Conservation (phyloP, 2,329 filamentous ascomycete species). For the Trichoderma simmonsii region DNA sequence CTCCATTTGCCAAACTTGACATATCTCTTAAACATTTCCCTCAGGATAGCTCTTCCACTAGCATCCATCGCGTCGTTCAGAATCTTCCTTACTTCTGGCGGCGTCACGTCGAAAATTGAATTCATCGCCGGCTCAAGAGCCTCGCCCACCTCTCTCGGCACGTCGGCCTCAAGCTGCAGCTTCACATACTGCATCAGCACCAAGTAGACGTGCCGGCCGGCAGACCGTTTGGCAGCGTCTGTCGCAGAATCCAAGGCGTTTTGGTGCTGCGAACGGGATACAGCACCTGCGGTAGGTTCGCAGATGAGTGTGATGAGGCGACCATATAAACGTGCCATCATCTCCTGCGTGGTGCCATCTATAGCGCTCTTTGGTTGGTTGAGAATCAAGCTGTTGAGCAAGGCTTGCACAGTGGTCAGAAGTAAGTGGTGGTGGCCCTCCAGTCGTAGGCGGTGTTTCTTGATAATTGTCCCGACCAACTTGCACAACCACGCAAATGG, state of each 20-base stretch:
- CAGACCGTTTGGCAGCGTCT: slow-evolving; percentile 58
- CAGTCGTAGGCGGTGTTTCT: slow-evolving; percentile 58
- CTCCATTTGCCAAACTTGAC: slow-evolving; percentile 63
- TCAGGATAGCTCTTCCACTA: slow-evolving; percentile 57
- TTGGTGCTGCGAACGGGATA: slow-evolving; percentile 45
- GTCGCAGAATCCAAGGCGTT: slow-evolving; percentile 56
- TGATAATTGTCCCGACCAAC: slow-evolving; percentile 55
- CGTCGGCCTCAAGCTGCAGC: slow-evolving; percentile 55
- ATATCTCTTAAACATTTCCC: slow-evolving; percentile 57
- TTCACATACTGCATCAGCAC: slow-evolving; percentile 59
- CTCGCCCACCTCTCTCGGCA: slow-evolving; percentile 50
- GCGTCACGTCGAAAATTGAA: slow-evolving; percentile 57
- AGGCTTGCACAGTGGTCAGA: slow-evolving; percentile 50
- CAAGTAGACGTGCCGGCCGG: slow-evolving; percentile 60
- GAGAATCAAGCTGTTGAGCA: slow-evolving; percentile 52
- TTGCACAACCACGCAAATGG: slow-evolving; percentile 49
- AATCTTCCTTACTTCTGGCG: slow-evolving; percentile 51
- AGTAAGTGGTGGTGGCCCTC: slow-evolving; percentile 62
- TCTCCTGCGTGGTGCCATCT: slow-evolving; percentile 32
- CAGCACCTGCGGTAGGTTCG: slow-evolving; percentile 55
- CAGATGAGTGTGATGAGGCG: slow-evolving; percentile 58
- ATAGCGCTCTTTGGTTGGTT: slow-evolving; percentile 19
- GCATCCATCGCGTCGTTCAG: slow-evolving; percentile 59
- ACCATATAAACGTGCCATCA: slow-evolving; percentile 51
- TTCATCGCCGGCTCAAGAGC: slow-evolving; percentile 57